Conservation (phyloP, 1,139 yeast genomes). For the Geotrichum klebahnii region DNA sequence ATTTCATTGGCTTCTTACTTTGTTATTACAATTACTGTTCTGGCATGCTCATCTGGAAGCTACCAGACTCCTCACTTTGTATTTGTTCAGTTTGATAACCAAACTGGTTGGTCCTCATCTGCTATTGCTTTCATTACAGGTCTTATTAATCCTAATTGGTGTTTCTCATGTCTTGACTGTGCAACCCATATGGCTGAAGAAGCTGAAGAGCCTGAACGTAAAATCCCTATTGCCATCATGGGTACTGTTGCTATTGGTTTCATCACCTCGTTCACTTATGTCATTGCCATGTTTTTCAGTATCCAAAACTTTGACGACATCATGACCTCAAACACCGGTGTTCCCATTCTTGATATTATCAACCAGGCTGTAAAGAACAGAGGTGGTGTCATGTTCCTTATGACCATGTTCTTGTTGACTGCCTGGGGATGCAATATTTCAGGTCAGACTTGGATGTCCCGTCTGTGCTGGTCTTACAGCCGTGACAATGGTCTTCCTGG, state of each 20-base stretch:
- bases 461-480: slow-evolving; percentile 73
- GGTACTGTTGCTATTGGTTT: slow-evolving; percentile 58
- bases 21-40: slow-evolving; percentile 48
- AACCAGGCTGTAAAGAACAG: slow-evolving; percentile 54
- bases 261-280: slow-evolving; percentile 50
- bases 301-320: slow-evolving; percentile 50
- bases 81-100: slow-evolving; percentile 49
- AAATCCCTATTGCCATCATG: slow-evolving; percentile 54
- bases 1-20: slow-evolving; percentile 48
- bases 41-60: slow-evolving; percentile 48
- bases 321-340: slow-evolving; percentile 46
- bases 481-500: slow-evolving; percentile 60
- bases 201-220: slow-evolving; percentile 47
- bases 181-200: slow-evolving; percentile 64
- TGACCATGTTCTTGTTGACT: slow-evolving; percentile 54
- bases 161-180: slow-evolving; percentile 57
- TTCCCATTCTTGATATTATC: slow-evolving; percentile 59
- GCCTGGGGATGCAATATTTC: slow-evolving; percentile 68
- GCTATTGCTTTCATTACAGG: slow-evolving; percentile 60
- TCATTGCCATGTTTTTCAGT: slow-evolving; percentile 56
- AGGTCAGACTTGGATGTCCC: slow-evolving; percentile 72
- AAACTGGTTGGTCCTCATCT: slow-evolving; percentile 53
- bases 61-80: slow-evolving; percentile 50
- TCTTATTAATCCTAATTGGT: slow-evolving; percentile 57
- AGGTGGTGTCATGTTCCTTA: slow-evolving; percentile 55